phyloP scores from a whole-genome alignment of 257 asterid species.

The Primulina huaijiensis region DNA sequence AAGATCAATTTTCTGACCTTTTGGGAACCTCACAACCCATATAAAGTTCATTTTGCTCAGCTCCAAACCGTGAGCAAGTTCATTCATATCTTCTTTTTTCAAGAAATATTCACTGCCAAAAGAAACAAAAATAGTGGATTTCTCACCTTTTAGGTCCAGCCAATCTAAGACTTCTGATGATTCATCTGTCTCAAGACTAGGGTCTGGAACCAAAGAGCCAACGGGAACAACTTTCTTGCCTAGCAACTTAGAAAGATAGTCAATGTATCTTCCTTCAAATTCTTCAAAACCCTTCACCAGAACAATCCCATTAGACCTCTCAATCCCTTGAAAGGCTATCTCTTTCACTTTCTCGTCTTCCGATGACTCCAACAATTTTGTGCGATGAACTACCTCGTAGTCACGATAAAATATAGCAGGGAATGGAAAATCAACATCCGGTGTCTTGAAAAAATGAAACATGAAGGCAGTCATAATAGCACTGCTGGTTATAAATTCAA shows the following conservation, averaged over 20 bases:
- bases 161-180: conserved; percentile 23
- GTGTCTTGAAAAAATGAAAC: conserved; percentile 23
- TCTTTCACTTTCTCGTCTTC: background rate
- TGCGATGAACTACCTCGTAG: conserved; percentile 22
- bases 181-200: conserved; percentile 11
- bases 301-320: conserved; percentile 25
- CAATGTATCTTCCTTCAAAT: conserved; percentile 38
- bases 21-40: conserved; percentile 53
- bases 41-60: conserved; percentile 38
- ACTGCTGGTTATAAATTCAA: conserved; percentile 39
- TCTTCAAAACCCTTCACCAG: conserved; percentile 41
- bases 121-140: conserved; percentile 40
- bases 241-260: conserved; percentile 18
- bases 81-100: conserved; percentile 32
- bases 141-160: conserved; percentile 30
- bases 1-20: conserved; percentile 14
- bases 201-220: conserved; percentile 44
- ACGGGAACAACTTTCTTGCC: conserved; percentile 35
- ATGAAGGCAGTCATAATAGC: conserved; percentile 34
- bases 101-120: conserved; percentile 53
- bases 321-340: conserved; percentile 18
- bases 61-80: conserved; percentile 42
- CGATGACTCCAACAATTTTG: background rate
- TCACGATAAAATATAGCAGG: conserved; percentile 23
- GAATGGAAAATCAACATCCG: conserved; percentile 20